These are phyloP conservation scores for Camellia granthamiana DNA, from an alignment of 148 eudicot species.

Conservation along the genomic window DNA sequence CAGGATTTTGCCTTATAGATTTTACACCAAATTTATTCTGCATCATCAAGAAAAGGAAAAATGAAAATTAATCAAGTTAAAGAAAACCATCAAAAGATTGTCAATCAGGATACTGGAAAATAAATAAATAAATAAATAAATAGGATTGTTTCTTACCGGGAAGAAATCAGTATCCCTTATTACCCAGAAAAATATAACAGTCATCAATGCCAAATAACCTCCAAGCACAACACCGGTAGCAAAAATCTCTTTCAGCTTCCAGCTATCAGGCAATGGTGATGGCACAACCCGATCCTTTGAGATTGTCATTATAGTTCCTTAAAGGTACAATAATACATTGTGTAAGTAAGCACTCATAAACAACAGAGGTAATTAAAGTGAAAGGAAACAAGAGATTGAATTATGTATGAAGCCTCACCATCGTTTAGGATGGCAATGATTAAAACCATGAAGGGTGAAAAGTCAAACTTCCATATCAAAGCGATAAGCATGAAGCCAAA, in stretches of 20 bases:
- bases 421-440: conserved; percentile 95
- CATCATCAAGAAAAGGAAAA: conserved; percentile 6
- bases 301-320: conserved; percentile 97
- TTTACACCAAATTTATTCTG: conserved; percentile 72
- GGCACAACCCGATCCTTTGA: conserved; percentile 97
- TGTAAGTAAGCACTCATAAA: neutral
- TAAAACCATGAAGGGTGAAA: conserved; percentile 99
- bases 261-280: conserved; percentile 93
- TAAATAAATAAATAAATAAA: too few species aligned
- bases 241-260: conserved; percentile 93
- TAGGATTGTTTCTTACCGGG: conserved; percentile 40
- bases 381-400: too few species aligned
- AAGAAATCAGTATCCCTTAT: conserved; percentile 79
- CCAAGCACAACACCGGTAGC: conserved; percentile 94
- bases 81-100: neutral
- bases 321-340: neutral
- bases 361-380: neutral
- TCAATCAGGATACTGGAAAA: neutral
- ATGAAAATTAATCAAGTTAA: neutral
- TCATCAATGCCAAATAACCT: conserved; percentile 87
- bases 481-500: conserved; percentile 95
- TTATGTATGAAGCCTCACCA: conserved; percentile 39
- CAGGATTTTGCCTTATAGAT: conserved; percentile 32
- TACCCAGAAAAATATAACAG: conserved; percentile 89
- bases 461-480: conserved; percentile 90